Conservation (phyloP, 805 yeast species). For the Torulaspora gathmanii region DNA sequence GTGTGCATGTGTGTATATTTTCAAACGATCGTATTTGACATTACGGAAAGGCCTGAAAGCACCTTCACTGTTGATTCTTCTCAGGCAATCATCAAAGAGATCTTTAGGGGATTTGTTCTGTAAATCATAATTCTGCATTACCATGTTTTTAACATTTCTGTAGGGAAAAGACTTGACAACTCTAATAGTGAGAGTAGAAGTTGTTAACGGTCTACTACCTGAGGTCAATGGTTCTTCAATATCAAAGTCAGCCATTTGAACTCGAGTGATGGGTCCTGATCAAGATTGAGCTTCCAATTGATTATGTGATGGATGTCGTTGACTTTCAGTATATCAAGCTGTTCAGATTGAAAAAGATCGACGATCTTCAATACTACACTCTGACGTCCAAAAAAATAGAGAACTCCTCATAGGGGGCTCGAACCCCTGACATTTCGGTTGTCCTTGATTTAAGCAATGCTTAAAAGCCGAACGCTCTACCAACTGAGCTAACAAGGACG, state of each 20-base stretch:
- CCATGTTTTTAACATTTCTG: conserved; percentile 76
- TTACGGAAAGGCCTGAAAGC: conserved; percentile 78
- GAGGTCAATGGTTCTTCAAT: conserved; percentile 75
- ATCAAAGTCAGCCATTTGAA: conserved; percentile 32
- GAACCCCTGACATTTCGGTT: conserved; percentile 49
- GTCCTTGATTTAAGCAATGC: conserved; percentile 37
- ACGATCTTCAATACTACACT: background rate
- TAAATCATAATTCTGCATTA: conserved; percentile 67
- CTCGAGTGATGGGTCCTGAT: background rate
- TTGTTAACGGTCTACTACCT: conserved; percentile 58
- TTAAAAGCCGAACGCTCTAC: conserved; percentile 68
- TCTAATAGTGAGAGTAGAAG: conserved; percentile 77
- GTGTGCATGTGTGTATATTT: conserved; percentile 91
- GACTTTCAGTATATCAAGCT: too few relatives aligned
- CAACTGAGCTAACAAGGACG: conserved; percentile 60
- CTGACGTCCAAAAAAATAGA: conserved; percentile 17
- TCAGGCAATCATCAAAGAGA: conserved; percentile 49
- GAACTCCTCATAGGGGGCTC: conserved; percentile 50
- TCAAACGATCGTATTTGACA: conserved; percentile 67
- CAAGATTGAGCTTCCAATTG: background rate
- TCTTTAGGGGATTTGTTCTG: conserved; percentile 60
- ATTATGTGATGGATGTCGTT: too few relatives aligned
- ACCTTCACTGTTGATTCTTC: conserved; percentile 52
- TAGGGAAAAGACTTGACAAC: conserved; percentile 88
- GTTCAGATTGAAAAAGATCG: background rate